Base-by-base conservation (phyloP, 306 rosid genomes). In the Quercus variabilis region DNA sequence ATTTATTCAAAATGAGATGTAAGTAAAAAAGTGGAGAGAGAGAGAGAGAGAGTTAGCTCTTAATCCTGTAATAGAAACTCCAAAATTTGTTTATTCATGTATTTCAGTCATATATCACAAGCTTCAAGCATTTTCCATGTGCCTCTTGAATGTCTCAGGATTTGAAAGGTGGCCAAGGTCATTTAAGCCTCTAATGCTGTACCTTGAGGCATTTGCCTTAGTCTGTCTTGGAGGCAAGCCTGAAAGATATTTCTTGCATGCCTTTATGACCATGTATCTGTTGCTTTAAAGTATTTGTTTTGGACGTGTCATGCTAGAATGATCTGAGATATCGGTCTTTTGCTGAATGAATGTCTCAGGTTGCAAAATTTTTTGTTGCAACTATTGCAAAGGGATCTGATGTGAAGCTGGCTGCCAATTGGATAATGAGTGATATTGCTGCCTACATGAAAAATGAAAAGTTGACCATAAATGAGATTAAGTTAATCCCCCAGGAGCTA, bases 391-490 rank as follows among this genome's bases (percentile, higher is more conserved):
- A 80, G 78, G 98, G 97, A 56, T 93, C 94, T 30, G 98, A 92
- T 75, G 86, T 90, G 82, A 95, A 95, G 90, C 84, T 93, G 55
- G 97, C 90, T 67, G 90, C 97, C 85, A 92, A 95, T 83, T 95
- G 99, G 98, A 90, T 95, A 82, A 95, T 92, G 98, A 86, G 97
- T 57, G 99, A 95, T 78, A 85, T 95, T 81, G 94, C 98, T 63
- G 96, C 97, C 35, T 91, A 86, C 82, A 80, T 92, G 96, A 95
- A 95, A 85, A 91, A 90, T 83, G 98, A 95, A 73, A 91, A 95
- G 89, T 81, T 95, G 79, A 83, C 91, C 69, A 83, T 91, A 76
- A 87, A 80, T 74, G 97, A 92, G 84, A 85, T 92, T 76, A 92
- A 86, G 78, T 97, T 95, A 83, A 87, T 88, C 52, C 91, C 97